Conservation (phyloP, 2,329 filamentous ascomycete species). For the Grosmannia serpens region DNA sequence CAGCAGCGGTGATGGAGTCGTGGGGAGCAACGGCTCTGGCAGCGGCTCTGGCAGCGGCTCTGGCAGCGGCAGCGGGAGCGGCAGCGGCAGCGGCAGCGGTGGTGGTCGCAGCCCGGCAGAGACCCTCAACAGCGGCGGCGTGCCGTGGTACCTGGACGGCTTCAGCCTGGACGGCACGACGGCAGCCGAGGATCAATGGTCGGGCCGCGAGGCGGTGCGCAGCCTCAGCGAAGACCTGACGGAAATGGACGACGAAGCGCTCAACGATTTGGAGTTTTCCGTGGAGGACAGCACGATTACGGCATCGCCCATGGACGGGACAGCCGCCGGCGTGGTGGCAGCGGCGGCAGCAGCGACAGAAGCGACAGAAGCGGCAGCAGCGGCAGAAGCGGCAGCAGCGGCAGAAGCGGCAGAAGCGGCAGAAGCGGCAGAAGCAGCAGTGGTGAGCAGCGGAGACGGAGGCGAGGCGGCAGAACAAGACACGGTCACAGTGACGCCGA, state of each 20-base stretch:
- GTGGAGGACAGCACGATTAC: constrained; percentile 37
- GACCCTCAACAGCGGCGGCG: constrained; percentile 58
- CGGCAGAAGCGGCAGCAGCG: not conserved
- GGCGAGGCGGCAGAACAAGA: too few species aligned
- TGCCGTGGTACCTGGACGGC: constrained; percentile 77
- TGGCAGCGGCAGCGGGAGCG: too few species aligned
- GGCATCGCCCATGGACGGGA: constrained; percentile 19
- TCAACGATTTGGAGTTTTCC: constrained; percentile 55
- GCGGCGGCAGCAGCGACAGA: not conserved
- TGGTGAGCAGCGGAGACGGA: too few species aligned
- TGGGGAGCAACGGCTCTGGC: too few species aligned
- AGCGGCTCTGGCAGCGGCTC: not conserved
- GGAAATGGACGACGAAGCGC: constrained; percentile 83
- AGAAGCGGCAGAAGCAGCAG: not conserved
- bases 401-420: not conserved
- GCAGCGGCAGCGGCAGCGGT: not conserved
- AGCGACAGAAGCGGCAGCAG: too few species aligned
- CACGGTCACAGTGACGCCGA: too few species aligned
- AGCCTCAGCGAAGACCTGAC: constrained; percentile 77
- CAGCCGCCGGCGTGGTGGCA: not conserved
- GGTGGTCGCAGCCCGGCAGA: constrained; percentile 23
- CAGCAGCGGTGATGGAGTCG: too few species aligned
- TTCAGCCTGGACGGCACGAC: constrained; percentile 75
- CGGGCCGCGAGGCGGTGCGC: constrained; percentile 54
- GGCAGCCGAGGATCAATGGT: constrained; percentile 61